phyloP scores from a whole-genome alignment of 1,284 basidiomycete species.

The Papiliotrema nemorosa region DNA sequence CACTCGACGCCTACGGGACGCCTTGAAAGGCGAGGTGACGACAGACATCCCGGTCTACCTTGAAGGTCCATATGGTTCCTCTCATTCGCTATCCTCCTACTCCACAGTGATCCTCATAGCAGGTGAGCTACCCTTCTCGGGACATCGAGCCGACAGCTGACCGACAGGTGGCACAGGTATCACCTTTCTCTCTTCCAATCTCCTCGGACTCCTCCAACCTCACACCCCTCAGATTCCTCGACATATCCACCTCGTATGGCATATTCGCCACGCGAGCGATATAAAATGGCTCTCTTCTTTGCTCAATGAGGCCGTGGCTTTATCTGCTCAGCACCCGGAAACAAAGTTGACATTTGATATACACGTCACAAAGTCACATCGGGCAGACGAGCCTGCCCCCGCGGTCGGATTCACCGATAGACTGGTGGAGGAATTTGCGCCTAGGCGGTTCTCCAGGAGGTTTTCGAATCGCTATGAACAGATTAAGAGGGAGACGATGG shows the following conservation, averaged over 20 bases:
- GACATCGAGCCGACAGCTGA: conserved; percentile 18
- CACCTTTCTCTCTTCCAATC: conserved; percentile 8
- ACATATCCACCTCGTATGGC: conserved; percentile 8
- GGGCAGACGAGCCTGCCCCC: conserved; percentile 2
- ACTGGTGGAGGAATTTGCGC: conserved; percentile 1
- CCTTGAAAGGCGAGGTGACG: conserved; percentile 11
- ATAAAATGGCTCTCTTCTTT: background rate
- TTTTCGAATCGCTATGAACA: background rate
- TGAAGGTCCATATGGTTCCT: conserved; percentile 46
- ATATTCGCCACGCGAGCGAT: conserved; percentile 3
- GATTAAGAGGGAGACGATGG: background rate
- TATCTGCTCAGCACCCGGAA: background rate
- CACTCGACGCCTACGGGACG: conserved; percentile 27
- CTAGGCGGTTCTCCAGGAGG: background rate
- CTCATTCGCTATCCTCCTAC: conserved; percentile 23
- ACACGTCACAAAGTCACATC: conserved; percentile 4
- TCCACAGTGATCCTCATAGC: conserved; percentile 38
- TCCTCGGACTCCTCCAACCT: conserved; percentile 2
- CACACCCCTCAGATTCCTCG: background rate
- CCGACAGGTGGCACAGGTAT: conserved; percentile 12
- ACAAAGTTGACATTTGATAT: conserved; percentile 2
- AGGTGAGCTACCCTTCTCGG: conserved; percentile 43
- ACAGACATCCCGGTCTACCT: conserved; percentile 27
- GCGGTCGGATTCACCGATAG: conserved; percentile 1
- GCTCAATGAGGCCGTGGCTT: background rate